Base-by-base conservation (phyloP, 176 grass and related monocot genomes). In the Bromus sterilis region DNA sequence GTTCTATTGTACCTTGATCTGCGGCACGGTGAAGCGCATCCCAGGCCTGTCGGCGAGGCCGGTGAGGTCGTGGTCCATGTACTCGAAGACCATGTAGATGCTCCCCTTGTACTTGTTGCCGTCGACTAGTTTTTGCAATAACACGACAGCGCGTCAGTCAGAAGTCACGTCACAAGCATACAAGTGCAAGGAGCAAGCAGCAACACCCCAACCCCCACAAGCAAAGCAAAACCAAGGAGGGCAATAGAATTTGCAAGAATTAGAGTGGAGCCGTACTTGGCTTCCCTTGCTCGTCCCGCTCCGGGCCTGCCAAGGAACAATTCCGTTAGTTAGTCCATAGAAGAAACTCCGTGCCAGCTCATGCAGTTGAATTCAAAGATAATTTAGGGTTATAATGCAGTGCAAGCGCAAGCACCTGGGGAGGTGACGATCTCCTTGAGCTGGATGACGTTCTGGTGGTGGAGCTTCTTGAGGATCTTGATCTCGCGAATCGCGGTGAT, bases 361-460 rank as follows among this genome's bases (percentile, higher is more conserved):
- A 15, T 3, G 26, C 31, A 63, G 71, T 58, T 29, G 65, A 41
- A 33, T 15, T 59, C 31, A 49, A 32, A n/a, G n/a, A n/a, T n/a
- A n/a, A n/a, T n/a, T n/a, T 21, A 0, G 18, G 48, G 18, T 21
- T 0, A 0, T 0, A 0, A 0, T 9, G 2, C 6, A 1, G 48
- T 5, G 48, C 6, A 21, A 6, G 20, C 16, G 48, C 6, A 21
- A 6, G 20, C 16, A 73, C 92, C 92, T 87, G 88, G 92, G 68
- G 95, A 94, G 77, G 92, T 98, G 74, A 98, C 95, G 66, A 98
- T 94, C 76, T 98, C 95, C 77, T 94, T 98, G 55, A 98, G 88
- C 71, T 93, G 90, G 79, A 98, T 94, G 62, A 94, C 92, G 79
- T 98, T 94, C 83, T 91, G 80, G 89, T 93, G 90, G 83, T 94